A percentile compares a stretch with the other conserved stretches of the same genome.
Conservation (phyloP, 1,139 yeast genomes). For the Nakaseomyces uthaithaninus region DNA sequence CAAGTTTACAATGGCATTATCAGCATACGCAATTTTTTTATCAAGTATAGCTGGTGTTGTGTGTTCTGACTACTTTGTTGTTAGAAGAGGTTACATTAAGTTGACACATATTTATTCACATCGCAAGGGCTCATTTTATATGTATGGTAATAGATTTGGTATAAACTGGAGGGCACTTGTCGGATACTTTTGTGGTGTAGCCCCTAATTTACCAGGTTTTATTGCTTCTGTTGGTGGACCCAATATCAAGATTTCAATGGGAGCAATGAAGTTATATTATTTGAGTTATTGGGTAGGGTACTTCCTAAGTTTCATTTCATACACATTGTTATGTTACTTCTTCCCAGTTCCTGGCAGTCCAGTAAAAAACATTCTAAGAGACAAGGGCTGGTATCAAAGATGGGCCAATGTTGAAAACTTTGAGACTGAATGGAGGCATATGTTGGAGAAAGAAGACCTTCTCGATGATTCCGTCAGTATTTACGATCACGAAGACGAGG, state of each 20-base stretch:
- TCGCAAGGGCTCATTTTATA: conserved; percentile 43
- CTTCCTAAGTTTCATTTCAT: conserved; percentile 45
- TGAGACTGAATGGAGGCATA: conserved; percentile 35
- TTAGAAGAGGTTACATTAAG: conserved; percentile 63
- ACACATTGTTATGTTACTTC: conserved; percentile 42
- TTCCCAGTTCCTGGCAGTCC: conserved; percentile 60
- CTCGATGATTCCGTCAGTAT: conserved; percentile 20
- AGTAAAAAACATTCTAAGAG: conserved; percentile 39
- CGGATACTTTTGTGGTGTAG: conserved; percentile 65
- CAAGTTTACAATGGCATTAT: conserved; percentile 73
- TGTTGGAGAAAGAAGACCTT: conserved; percentile 17
- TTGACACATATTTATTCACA: conserved; percentile 55
- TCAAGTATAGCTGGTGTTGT: conserved; percentile 83
- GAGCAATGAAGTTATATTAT: conserved; percentile 66
- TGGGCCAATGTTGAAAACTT: conserved; percentile 54
- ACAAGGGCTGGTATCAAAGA: conserved; percentile 59
- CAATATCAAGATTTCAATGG: conserved; percentile 51
- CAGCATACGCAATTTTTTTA: conserved; percentile 80
- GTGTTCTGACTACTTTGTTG: conserved; percentile 65
- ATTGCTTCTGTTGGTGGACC: conserved; percentile 67
- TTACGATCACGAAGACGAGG: conserved; percentile 17
- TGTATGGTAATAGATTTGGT: conserved; percentile 51
- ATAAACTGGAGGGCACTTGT: conserved; percentile 73
- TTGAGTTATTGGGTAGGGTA: conserved; percentile 73
- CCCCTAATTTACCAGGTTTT: conserved; percentile 81